Conservation (phyloP, 148 eudicot genomes). For the Fallopia convolvulus region DNA sequence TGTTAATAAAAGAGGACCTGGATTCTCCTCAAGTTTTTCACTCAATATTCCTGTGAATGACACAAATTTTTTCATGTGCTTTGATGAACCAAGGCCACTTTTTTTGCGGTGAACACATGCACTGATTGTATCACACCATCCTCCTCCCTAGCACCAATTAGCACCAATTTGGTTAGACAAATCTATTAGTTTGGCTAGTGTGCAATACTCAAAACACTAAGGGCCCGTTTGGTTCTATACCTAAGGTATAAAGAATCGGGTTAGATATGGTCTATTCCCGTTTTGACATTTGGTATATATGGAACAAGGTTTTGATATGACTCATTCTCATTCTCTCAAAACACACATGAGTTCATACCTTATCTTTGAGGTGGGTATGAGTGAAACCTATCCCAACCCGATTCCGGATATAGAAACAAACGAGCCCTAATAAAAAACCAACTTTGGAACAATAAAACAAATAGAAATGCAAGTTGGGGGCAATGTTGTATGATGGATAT, state of each 20-base stretch:
- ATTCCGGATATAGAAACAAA: too few relatives aligned
- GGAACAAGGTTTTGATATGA: too few relatives aligned
- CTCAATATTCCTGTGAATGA: conserved; percentile 81
- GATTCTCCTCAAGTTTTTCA: conserved; percentile 70
- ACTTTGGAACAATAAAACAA: not conserved
- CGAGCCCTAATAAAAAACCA: not conserved
- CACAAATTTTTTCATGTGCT: conserved; percentile 54
- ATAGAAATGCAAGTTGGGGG: not conserved
- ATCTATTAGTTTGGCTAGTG: not conserved
- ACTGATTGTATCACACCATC: conserved; percentile 80
- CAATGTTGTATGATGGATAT: conserved; percentile 11
- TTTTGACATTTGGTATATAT: too few relatives aligned
- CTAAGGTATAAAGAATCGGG: too few relatives aligned
- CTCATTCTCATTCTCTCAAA: too few relatives aligned
- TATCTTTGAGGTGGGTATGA: too few relatives aligned
- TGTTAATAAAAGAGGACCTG: conserved; percentile 26
- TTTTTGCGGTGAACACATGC: conserved; percentile 74
- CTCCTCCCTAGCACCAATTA: conserved; percentile 71
- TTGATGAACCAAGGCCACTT: conserved; percentile 81
- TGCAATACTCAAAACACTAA: too few relatives aligned
- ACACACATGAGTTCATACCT: too few relatives aligned
- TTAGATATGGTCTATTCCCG: too few relatives aligned
- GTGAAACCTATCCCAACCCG: too few relatives aligned
- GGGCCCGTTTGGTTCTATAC: too few relatives aligned
- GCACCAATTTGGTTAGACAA: not conserved